Percentiles rank a stretch among this genome's conserved stretches.
phyloP scores from a whole-genome alignment of 768 basidiomycete genomes.

The Boletus reticulatus region DNA sequence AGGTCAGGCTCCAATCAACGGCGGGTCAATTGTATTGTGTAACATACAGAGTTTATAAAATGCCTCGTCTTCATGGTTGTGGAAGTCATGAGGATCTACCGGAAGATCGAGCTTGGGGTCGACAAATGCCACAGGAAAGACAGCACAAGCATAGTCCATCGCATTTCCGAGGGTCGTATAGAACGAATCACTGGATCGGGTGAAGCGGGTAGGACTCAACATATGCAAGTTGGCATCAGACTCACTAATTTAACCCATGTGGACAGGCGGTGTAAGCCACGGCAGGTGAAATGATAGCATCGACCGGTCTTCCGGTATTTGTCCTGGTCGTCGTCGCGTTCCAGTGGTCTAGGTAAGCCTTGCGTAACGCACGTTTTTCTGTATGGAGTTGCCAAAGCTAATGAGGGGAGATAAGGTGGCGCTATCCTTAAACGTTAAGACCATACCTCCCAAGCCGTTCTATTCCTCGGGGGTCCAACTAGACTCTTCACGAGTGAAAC shows the following conservation, averaged over 20 bases:
- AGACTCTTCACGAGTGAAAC: constrained; percentile 44
- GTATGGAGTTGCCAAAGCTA: constrained; percentile 49
- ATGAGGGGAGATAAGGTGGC: not conserved
- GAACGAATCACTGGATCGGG: constrained; percentile 32
- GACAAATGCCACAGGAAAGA: constrained; percentile 49
- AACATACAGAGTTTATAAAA: constrained; percentile 46
- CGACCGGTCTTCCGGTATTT: constrained; percentile 49
- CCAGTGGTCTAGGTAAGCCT: constrained; percentile 49
- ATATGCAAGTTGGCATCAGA: not conserved
- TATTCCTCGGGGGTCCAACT: constrained; percentile 41
- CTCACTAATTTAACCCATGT: constrained; percentile 43
- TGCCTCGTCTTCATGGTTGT: constrained; percentile 41
- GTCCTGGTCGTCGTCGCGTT: constrained; percentile 42
- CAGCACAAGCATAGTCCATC: constrained; percentile 42
- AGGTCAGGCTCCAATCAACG: not conserved
- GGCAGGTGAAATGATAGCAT: constrained; percentile 49
- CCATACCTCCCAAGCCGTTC: constrained; percentile 43
- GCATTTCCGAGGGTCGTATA: constrained; percentile 49
- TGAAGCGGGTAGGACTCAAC: constrained; percentile 14
- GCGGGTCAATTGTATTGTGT: not conserved
- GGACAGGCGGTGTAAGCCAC: constrained; percentile 43
- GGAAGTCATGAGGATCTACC: constrained; percentile 37
- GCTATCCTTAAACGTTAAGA: not conserved
- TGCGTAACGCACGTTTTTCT: constrained; percentile 39
- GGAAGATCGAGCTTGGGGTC: constrained; percentile 40